Evolutionary conservation across 495 filamentous ascomycete genomes (phyloP), one percentile per base, ranked within the genome.

Genomic region (Penicillium salamii): DNA sequence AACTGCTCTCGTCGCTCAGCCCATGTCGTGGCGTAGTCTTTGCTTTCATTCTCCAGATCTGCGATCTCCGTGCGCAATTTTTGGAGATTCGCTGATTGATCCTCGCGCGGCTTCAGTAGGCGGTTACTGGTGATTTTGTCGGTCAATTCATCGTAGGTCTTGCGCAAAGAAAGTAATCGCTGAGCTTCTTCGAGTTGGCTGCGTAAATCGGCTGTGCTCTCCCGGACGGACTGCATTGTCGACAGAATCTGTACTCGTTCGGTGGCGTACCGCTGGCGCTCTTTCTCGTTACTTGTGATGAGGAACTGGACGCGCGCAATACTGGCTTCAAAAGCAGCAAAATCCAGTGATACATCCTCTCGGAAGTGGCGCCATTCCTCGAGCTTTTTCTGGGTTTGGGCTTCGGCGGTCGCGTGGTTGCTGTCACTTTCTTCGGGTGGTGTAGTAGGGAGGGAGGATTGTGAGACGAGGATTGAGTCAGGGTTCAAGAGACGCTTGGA

Each of bases 241-340:
- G 71, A 76, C 17, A 85, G 63, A 49, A 97, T 98, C 32, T 81
- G 81, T 15, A 82, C 65, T 53, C 92, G 91, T 63, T 93, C 88
- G 3, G 80, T 76, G 17, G 83, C 85, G 65, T 97, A 99, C 4
- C 90, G 84, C 56, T 89, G 82, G 17, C 95, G 85, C 67, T 99
- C 93, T 36, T 79, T 79, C 45, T 78, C 78, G 67, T 97, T 96
- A 61, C 88, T 93, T 2, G 79, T 86, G 15, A 84, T 76, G 2
- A 96, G 80, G 59, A 96, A 86, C 58, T 97, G 93, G 31, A 96
- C 86, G 42, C 93, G 90, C 21, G 85, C 80, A 55, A 97, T 86
- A 65, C 82, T 88, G 63, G 81, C 86, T 66, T 96, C 90, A 64
- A 97, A 91, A 32, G 88, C 84, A 15, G 87, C 86, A 59, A 97